A percentile compares a stretch with the other conserved stretches of the same genome.
Evolutionary conservation across 202 grass and related monocot genomes (phyloP).

Genomic region (Setaria viridis): DNA sequence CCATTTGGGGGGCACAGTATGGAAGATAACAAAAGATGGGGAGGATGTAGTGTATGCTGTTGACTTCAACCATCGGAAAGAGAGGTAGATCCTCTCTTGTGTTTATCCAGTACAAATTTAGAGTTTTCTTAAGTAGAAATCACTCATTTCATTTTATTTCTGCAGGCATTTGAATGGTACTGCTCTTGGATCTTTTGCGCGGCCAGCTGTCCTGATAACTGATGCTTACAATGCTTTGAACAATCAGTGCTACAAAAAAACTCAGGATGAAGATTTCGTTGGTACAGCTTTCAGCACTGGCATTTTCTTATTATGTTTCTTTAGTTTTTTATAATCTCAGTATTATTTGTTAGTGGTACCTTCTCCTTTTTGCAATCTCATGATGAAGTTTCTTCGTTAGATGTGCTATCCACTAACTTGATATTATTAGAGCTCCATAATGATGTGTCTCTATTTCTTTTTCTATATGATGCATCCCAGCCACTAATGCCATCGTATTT

Average conservation of each 20-base stretch:
- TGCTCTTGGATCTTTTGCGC: slow-evolving; percentile 77
- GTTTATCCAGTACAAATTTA: background rate
- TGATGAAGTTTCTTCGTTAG: background rate
- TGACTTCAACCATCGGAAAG: slow-evolving; percentile 97
- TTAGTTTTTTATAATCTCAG: background rate
- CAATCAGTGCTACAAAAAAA: slow-evolving; percentile 86
- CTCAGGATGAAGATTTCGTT: slow-evolving; percentile 87
- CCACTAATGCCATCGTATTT: slow-evolving; percentile 43
- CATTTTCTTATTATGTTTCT: slow-evolving; percentile 7
- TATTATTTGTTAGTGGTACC: background rate
- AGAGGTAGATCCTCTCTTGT: slow-evolving; percentile 56
- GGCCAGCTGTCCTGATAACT: slow-evolving; percentile 96
- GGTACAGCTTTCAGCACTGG: slow-evolving; percentile 47
- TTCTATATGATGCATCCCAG: slow-evolving; percentile 8
- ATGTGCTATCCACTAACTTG: too few species aligned
- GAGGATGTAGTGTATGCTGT: slow-evolving; percentile 91
- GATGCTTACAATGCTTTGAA: slow-evolving; percentile 95
- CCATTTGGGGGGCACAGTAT: slow-evolving; percentile 86
- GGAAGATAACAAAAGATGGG: slow-evolving; percentile 99
- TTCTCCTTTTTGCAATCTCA: background rate
- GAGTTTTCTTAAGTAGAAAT: slow-evolving; percentile 30
- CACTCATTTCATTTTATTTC: slow-evolving; percentile 30
- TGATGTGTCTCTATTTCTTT: slow-evolving; percentile 24
- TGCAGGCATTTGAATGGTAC: slow-evolving; percentile 92
- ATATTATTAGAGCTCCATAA: background rate